These are phyloP conservation scores for Helotiales sp. DNA, from an alignment of 2,329 filamentous ascomycete genomes.

Conservation along the genomic window DNA sequence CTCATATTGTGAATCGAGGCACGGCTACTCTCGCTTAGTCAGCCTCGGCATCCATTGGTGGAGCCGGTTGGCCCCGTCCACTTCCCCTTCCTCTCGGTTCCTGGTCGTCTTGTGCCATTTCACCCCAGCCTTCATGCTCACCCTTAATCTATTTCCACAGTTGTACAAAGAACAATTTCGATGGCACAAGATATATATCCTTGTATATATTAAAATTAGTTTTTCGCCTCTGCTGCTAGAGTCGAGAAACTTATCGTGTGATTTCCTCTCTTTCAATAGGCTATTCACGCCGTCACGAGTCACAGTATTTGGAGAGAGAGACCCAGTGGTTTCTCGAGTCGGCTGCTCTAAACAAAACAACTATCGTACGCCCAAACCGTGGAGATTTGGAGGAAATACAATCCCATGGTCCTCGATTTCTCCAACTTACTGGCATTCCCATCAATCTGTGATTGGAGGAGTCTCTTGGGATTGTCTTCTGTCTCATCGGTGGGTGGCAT, in stretches of 20 bases:
- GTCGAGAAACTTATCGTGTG: not conserved
- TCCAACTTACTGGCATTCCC: not conserved
- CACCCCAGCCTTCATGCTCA: not conserved
- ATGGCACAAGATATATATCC: constrained; percentile 11
- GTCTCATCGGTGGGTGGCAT: not conserved
- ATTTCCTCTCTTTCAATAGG: not conserved
- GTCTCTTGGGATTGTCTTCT: too few species aligned
- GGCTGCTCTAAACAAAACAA: too few species aligned
- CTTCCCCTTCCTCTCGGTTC: not conserved
- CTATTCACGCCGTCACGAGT: not conserved
- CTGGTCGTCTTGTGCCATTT: not conserved
- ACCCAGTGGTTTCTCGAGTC: not conserved
- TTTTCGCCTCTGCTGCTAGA: not conserved
- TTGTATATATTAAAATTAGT: not conserved
- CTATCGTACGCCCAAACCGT: too few species aligned
- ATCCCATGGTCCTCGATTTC: not conserved
- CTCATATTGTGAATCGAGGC: not conserved
- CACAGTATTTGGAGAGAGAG: not conserved
- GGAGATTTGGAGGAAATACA: too few species aligned
- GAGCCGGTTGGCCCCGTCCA: not conserved
- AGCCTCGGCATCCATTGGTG: not conserved
- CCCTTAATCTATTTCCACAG: constrained; percentile 15
- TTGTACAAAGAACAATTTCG: constrained; percentile 2
- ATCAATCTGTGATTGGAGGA: not conserved
- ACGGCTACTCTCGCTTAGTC: constrained; percentile 5